Percentiles rank a stretch among this genome's conserved stretches.
phyloP scores from a whole-genome alignment of 495 filamentous ascomycete genomes.

The Trichoderma parareesei region DNA sequence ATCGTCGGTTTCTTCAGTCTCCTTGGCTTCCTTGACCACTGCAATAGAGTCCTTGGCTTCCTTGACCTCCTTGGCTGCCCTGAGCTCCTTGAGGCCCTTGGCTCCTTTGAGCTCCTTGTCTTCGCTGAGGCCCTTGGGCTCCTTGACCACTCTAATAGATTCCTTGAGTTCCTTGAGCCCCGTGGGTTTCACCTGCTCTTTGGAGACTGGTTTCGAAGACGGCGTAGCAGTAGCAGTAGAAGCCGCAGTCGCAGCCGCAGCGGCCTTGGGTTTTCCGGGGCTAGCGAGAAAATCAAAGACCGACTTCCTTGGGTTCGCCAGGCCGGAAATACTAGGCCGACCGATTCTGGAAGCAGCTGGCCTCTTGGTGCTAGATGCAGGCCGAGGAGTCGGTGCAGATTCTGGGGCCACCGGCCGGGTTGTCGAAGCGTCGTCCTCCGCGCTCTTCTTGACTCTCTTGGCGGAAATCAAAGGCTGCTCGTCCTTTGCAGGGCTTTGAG shows the following conservation, averaged over 20 bases:
- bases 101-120: not conserved
- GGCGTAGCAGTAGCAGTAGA: slow-evolving; percentile 9
- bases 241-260: slow-evolving; percentile 15
- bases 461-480: slow-evolving; percentile 29
- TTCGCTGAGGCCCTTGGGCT: not conserved
- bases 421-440: slow-evolving; percentile 51
- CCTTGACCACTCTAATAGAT: not conserved
- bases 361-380: slow-evolving; percentile 30
- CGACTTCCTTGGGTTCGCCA: slow-evolving; percentile 76
- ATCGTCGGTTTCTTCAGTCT: slow-evolving; percentile 15
- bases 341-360: slow-evolving; percentile 15
- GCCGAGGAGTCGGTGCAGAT: slow-evolving; percentile 32
- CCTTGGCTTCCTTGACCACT: not conserved
- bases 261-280: not conserved
- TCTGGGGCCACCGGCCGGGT: slow-evolving; percentile 45
- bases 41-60: not conserved
- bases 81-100: not conserved
- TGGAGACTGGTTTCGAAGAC: slow-evolving; percentile 28
- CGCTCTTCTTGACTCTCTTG: slow-evolving; percentile 59
- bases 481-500: slow-evolving; percentile 14
- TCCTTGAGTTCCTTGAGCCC: slow-evolving; percentile 14
- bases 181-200: slow-evolving; percentile 22
- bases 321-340: slow-evolving; percentile 38
- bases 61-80: not conserved
- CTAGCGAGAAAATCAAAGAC: slow-evolving; percentile 46